Evolutionary conservation across 1,284 basidiomycete species (phyloP).

Genomic region (Heterobasidion annosum): DNA sequence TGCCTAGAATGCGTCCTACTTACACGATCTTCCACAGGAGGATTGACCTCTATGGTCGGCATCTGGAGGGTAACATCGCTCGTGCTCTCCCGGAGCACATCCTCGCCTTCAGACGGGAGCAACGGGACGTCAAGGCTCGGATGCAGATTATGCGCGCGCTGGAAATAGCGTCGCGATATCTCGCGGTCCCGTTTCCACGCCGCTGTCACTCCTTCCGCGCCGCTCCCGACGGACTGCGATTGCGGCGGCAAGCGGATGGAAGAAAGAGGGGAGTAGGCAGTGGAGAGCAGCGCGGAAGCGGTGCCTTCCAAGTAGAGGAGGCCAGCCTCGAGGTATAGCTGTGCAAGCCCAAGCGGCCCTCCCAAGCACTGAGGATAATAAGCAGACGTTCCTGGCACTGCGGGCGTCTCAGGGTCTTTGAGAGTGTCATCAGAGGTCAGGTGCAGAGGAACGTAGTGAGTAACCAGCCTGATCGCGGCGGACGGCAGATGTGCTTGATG

Average conservation of each 20-base stretch:
- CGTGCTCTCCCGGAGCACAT: slow-evolving; percentile 35
- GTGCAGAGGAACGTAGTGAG: slow-evolving; percentile 56
- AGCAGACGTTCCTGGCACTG: slow-evolving; percentile 33
- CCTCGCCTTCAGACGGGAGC: slow-evolving; percentile 42
- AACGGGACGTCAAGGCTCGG: slow-evolving; percentile 59
- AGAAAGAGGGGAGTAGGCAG: slow-evolving; percentile 64
- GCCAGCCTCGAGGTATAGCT: slow-evolving; percentile 67
- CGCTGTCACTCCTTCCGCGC: slow-evolving; percentile 40
- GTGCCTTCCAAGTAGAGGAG: slow-evolving; percentile 69
- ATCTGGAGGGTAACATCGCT: slow-evolving; percentile 26
- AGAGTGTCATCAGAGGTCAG: slow-evolving; percentile 2
- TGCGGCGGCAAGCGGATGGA: slow-evolving; percentile 41
- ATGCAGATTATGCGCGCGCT: slow-evolving; percentile 49
- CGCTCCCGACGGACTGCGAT: slow-evolving; percentile 8
- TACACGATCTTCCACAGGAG: slow-evolving; percentile 3
- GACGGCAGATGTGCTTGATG: slow-evolving; percentile 64
- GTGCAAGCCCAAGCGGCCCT: slow-evolving; percentile 51
- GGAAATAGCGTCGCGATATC: slow-evolving; percentile 58
- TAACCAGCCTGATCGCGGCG: slow-evolving; percentile 64
- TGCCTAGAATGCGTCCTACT: slow-evolving; percentile 2
- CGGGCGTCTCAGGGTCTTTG: slow-evolving; percentile 24
- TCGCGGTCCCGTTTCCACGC: slow-evolving; percentile 66
- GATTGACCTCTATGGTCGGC: slow-evolving; percentile 28
- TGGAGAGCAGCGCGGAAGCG: slow-evolving; percentile 53
- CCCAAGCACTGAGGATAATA: slow-evolving; percentile 63